A percentile compares a stretch with the other conserved stretches of the same genome.
Conservation (phyloP, 495 filamentous ascomycete genomes). For the Penicillium parvum region DNA sequence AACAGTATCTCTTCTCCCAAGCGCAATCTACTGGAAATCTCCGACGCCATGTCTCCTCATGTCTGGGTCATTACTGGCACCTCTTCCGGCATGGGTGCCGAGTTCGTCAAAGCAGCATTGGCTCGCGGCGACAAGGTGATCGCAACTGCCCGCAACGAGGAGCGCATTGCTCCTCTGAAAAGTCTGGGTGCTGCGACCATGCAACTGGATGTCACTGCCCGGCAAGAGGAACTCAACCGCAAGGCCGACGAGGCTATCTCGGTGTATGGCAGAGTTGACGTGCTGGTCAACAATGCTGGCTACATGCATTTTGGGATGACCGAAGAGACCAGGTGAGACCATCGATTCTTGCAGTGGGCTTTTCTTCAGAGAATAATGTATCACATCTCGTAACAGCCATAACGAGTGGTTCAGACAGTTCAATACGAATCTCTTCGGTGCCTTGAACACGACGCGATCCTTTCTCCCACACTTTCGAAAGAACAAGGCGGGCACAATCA, state of each 20-base stretch:
- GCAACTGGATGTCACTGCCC: conserved; percentile 41
- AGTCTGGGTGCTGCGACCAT: conserved; percentile 38
- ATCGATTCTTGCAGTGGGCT: background rate
- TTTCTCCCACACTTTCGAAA: conserved; percentile 46
- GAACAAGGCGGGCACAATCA: conserved; percentile 34
- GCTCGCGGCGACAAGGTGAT: conserved; percentile 51
- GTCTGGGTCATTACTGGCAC: conserved; percentile 53
- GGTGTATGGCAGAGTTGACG: conserved; percentile 40
- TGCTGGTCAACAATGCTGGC: conserved; percentile 52
- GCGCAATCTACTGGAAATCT: background rate
- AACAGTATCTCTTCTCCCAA: too few species aligned
- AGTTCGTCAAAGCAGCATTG: conserved; percentile 37
- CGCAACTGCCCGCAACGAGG: conserved; percentile 46
- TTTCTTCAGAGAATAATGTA: background rate
- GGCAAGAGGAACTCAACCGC: conserved; percentile 28
- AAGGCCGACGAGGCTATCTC: conserved; percentile 36
- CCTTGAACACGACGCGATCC: conserved; percentile 42
- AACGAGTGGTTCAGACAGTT: conserved; percentile 9
- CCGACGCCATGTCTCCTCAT: conserved; percentile 29
- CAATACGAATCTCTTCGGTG: conserved; percentile 43
- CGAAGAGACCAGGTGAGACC: conserved; percentile 17
- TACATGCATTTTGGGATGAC: conserved; percentile 28
- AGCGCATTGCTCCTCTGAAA: conserved; percentile 37
- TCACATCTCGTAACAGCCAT: background rate
- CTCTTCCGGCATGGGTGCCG: conserved; percentile 49